Evolutionary conservation across 176 grass and related monocot species (phyloP).

Genomic region (Bonia amplexicaulis): DNA sequence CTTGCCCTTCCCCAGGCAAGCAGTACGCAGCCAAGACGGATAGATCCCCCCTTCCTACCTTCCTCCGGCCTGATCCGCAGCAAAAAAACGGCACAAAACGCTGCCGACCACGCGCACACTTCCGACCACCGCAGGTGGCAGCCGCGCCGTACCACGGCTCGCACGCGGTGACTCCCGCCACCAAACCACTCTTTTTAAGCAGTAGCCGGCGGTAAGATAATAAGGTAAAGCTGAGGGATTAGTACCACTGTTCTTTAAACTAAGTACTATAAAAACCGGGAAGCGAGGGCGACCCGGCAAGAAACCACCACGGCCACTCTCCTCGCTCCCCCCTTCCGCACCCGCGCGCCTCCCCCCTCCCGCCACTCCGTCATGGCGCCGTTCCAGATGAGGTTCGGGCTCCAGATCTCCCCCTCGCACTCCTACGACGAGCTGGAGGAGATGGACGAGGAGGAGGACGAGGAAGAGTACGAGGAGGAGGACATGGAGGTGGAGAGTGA

Average conservation of each 20-base stretch:
- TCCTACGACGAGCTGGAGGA: slow-evolving; percentile 44
- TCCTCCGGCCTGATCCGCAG: not conserved
- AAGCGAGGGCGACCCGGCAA: slow-evolving; percentile 4
- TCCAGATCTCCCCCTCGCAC: slow-evolving; percentile 49
- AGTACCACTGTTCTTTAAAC: slow-evolving; percentile 4
- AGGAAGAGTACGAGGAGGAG: slow-evolving; percentile 33
- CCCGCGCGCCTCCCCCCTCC: not conserved
- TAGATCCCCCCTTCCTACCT: not conserved
- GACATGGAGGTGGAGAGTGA: slow-evolving; percentile 51
- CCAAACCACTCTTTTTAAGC: not conserved
- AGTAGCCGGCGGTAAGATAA: not conserved
- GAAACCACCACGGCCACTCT: slow-evolving; percentile 15
- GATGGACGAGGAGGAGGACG: not conserved
- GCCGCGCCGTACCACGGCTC: not conserved
- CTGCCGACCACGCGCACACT: not conserved
- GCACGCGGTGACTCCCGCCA: not conserved
- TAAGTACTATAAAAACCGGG: slow-evolving; percentile 21
- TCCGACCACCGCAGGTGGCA: not conserved
- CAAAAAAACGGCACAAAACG: not conserved
- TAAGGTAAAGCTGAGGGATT: not conserved
- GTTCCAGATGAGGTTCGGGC: slow-evolving; percentile 60
- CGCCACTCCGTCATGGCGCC: slow-evolving; percentile 52
- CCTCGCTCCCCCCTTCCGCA: not conserved
- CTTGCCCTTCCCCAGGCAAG: not conserved
- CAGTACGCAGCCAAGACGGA: not conserved